Percentiles rank a stretch among this genome's conserved stretches.
phyloP scores from a whole-genome alignment of 2,329 filamentous ascomycete species.

The Macrophomina pseudophaseolina region DNA sequence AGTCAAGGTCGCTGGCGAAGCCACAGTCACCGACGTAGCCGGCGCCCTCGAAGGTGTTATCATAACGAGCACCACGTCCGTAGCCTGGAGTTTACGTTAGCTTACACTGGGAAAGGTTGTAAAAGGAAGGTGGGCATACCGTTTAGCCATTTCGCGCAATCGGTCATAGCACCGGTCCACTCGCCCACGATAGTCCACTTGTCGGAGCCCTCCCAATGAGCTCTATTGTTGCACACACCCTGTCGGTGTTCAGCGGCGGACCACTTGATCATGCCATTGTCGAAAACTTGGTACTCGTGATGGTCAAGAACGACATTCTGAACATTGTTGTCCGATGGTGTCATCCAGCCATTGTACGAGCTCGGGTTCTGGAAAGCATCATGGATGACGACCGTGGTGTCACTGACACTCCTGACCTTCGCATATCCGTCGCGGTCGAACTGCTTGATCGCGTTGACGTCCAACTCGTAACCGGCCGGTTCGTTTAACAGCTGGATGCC shows the following conservation, averaged over 20 bases:
- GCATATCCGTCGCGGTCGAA: constrained; percentile 63
- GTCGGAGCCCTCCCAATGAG: constrained; percentile 57
- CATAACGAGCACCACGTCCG: constrained; percentile 64
- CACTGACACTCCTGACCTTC: constrained; percentile 50
- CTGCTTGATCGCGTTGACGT: constrained; percentile 53
- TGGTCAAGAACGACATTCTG: constrained; percentile 67
- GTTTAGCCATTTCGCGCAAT: constrained; percentile 58
- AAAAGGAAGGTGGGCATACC: constrained; percentile 34
- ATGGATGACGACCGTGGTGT: constrained; percentile 61
- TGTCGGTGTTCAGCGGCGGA: constrained; percentile 59
- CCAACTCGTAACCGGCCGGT: constrained; percentile 55
- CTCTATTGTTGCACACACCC: constrained; percentile 60
- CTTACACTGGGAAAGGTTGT: not conserved
- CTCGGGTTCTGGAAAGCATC: constrained; percentile 61
- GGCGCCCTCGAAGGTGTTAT: constrained; percentile 58
- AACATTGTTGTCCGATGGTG: constrained; percentile 51
- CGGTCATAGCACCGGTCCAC: constrained; percentile 71
- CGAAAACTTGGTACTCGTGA: constrained; percentile 72
- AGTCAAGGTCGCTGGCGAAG: constrained; percentile 54
- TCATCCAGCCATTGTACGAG: constrained; percentile 67
- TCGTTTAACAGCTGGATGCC: constrained; percentile 65
- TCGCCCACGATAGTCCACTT: constrained; percentile 73
- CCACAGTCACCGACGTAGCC: constrained; percentile 60
- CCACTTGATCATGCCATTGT: constrained; percentile 55
- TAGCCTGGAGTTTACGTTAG: constrained; percentile 48